Evolutionary conservation across 768 basidiomycete genomes (phyloP).

Genomic region (Hericium alpestre): DNA sequence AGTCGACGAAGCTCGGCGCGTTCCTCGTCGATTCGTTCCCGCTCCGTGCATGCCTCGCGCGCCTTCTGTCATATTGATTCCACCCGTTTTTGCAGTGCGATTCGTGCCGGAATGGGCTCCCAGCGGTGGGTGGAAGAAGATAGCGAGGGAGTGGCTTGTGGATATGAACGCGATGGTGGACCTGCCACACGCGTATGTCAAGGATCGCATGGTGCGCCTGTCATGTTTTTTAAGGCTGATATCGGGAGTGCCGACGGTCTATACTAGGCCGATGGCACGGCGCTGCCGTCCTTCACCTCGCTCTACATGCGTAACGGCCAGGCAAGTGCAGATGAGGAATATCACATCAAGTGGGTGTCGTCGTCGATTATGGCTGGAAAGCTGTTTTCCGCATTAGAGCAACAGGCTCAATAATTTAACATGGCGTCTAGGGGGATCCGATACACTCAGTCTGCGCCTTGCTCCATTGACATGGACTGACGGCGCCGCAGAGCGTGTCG

Average conservation of each 20-base stretch:
- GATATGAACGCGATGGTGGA: background rate
- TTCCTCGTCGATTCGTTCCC: slow-evolving; percentile 1
- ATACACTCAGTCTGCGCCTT: background rate
- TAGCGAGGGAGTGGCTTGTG: background rate
- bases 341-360: slow-evolving; percentile 16
- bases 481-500: background rate
- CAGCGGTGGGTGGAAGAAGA: background rate
- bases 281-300: background rate
- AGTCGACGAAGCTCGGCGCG: background rate
- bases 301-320: background rate
- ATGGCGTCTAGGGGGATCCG: background rate
- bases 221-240: too few species aligned
- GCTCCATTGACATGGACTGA: background rate
- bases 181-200: background rate
- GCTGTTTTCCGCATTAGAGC: background rate
- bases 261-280: background rate
- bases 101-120: slow-evolving; percentile 5
- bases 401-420: background rate
- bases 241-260: too few species aligned
- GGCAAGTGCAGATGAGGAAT: background rate
- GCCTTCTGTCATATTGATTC: background rate
- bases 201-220: background rate
- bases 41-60: background rate
- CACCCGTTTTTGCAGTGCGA: background rate
- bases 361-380: background rate